Base-by-base conservation (phyloP, 257 asterid genomes). In the Anisodus acutangulus region DNA sequence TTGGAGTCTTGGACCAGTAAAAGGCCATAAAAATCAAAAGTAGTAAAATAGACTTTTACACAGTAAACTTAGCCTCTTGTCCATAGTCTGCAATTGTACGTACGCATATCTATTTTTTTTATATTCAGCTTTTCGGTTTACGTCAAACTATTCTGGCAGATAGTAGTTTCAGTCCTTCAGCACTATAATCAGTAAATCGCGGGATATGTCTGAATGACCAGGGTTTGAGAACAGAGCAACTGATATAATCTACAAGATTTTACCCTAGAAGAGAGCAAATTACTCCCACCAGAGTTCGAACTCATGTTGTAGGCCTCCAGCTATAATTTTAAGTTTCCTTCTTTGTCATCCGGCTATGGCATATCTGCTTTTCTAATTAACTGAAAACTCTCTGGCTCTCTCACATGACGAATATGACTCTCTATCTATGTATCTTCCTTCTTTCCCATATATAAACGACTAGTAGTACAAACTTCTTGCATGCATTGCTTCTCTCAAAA, bases 51-150 rank as follows among this genome's bases (percentile, higher is more conserved):
- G 62, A 22, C 62, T 49, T 74, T 10, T 49, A 19, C 62, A 47
- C 39, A 6, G 82, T 83, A 58, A 60, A 43, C 1, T 47, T 85
- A 67, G 60, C 45, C 54, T 57, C 16, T 70, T 67, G 69, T 55
- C 59, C 58, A 16, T 64, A 82, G 80, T 76, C 64, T 82, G 83
- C 22, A 82, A 58, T 72, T 22, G 17, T n/a, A 39, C 55, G 22
- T 16, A 70, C 54, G 79, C 79, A 10, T 16, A 54, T 22, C 26
- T 22, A 22, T 22, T 22, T 22, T 22, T 22, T 22, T 22, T 22
- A 22, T 22, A 22, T 22, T 22, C 26, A 22, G 26, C 26, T 22
- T 22, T 22, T 0, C 26, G 26, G 26, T 22, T 22, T 22, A 22
- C 26, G 26, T 22, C 26, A 22, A 22, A 22, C 0, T 22, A 22